Evolutionary conservation across 1,284 basidiomycete genomes (phyloP), one percentile per base, ranked within the genome.

Genomic region (Ceratobasidium theobromae): DNA sequence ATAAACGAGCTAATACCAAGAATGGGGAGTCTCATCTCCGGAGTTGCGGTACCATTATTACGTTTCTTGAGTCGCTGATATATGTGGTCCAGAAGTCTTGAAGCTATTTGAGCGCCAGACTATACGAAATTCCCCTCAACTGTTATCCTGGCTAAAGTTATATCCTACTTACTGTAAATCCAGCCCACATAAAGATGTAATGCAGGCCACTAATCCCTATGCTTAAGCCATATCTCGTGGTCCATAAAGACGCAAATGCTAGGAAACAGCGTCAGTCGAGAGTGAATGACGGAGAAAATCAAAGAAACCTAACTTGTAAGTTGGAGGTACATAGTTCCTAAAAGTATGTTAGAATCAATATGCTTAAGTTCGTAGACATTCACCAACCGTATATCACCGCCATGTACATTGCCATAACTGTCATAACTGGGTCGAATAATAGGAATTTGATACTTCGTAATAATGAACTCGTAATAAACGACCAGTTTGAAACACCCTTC

Each of bases 151-250:
- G 25, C 16, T 14, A 43, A 3, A 18, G 38, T 28, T 40, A 9
- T 1, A 8, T n/a, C n/a, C 11, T 30, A 45, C 64, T 28, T 40
- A 68, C 65, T 5, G 69, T 69, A 27, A 71, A 66, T n/a, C 71
- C 71, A 8, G 68, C 45, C 5, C 70, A 72, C 14, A 77, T 71
- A 12, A 76, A 71, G 48, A 77, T 71, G 64, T 78, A 79, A 68
- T 77, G 74, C 25, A 77, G 70, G 0, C 75, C 75, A 0, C 76
- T 74, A 38, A 78, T 76, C 0, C 76, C 76, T 18, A 72, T 68
- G 4, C 54, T 58, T 58, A 77, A 70, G 53, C 72, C 65, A 68
- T 78, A 79, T 6, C 70, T 69, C 25, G 58, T 51, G 12, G 67
- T 62, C 65, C 76, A 79, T 0, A 75, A 71, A 4, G 54, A 35